phyloP scores from a whole-genome alignment of 208 protist species.

The Kentomonas sorsogonicus region DNA sequence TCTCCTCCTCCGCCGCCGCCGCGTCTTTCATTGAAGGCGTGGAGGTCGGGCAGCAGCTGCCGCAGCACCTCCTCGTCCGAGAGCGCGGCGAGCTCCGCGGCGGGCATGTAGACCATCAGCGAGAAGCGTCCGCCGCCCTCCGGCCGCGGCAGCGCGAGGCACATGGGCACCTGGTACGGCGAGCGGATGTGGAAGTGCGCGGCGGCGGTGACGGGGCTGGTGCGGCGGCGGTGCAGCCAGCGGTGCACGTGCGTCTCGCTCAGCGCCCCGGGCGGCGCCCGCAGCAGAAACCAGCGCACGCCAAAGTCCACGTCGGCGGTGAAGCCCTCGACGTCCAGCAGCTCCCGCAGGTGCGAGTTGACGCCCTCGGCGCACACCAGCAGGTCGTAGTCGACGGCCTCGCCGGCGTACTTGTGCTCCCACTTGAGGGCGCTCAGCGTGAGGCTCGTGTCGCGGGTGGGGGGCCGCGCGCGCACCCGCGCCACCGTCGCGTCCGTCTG shows the following conservation, averaged over 20 bases:
- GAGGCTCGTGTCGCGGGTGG: conserved; percentile 51
- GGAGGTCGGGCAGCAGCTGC: conserved; percentile 29
- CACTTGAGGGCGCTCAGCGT: conserved; percentile 66
- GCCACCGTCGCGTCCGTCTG: conserved; percentile 11
- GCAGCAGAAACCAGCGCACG: conserved; percentile 71
- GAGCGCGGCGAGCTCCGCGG: conserved; percentile 40
- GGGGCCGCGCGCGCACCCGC: conserved; percentile 6
- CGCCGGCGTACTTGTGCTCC: conserved; percentile 54
- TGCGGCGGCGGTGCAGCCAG: conserved; percentile 64
- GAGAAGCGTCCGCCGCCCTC: conserved; percentile 59
- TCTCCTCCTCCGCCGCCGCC: too few relatives aligned
- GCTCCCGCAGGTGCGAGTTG: conserved; percentile 68
- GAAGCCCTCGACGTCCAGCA: conserved; percentile 85
- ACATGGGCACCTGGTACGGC: conserved; percentile 48
- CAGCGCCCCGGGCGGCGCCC: conserved; percentile 19
- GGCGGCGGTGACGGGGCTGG: conserved; percentile 20
- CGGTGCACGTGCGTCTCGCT: conserved; percentile 73
- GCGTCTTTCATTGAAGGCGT: too few relatives aligned
- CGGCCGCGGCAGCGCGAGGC: conserved; percentile 66
- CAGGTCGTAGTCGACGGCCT: conserved; percentile 80
- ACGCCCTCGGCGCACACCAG: conserved; percentile 77
- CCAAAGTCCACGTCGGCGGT: conserved; percentile 65
- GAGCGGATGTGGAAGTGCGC: conserved; percentile 47
- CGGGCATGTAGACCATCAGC: conserved; percentile 78
- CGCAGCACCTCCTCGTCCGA: conserved; percentile 37